Evolutionary conservation across 371 early-diverging fungal species (phyloP).

Genomic region (Nematocida sp.): DNA sequence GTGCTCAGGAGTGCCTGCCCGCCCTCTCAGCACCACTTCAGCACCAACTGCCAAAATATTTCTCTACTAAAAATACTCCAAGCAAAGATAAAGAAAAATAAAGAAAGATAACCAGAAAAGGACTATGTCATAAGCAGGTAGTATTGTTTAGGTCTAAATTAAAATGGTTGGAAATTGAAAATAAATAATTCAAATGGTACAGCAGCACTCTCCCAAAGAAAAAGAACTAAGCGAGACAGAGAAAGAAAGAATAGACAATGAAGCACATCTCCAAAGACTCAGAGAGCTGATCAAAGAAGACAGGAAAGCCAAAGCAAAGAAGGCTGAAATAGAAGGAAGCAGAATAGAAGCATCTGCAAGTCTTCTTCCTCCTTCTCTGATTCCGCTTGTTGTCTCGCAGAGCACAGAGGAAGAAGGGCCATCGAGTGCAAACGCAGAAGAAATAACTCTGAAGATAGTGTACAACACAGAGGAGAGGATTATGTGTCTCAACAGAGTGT

Average conservation of each 20-base stretch:
- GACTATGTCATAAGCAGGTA: too few species aligned
- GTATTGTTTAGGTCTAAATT: too few species aligned
- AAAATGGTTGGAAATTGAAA: too few species aligned
- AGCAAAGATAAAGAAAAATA: too few species aligned
- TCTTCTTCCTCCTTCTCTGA: background rate
- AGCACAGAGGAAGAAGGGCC: background rate
- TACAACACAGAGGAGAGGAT: background rate
- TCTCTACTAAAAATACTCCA: too few species aligned
- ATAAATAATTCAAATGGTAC: too few species aligned
- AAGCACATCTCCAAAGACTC: conserved; percentile 26
- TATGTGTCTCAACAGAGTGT: background rate
- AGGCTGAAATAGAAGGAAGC: conserved; percentile 7
- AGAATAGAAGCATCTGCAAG: background rate
- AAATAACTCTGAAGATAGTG: background rate
- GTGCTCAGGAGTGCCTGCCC: too few species aligned
- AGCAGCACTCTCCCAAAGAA: background rate
- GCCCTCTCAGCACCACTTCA: too few species aligned
- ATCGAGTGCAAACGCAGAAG: background rate
- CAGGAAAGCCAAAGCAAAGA: conserved; percentile 14
- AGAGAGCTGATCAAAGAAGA: conserved; percentile 38
- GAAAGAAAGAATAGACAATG: conserved; percentile 30
- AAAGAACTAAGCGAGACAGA: background rate
- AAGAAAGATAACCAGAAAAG: too few species aligned
- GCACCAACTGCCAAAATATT: too few species aligned
- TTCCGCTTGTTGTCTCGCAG: background rate